phyloP scores from a whole-genome alignment of 441 rosid species.

The Aleurites moluccanus region DNA sequence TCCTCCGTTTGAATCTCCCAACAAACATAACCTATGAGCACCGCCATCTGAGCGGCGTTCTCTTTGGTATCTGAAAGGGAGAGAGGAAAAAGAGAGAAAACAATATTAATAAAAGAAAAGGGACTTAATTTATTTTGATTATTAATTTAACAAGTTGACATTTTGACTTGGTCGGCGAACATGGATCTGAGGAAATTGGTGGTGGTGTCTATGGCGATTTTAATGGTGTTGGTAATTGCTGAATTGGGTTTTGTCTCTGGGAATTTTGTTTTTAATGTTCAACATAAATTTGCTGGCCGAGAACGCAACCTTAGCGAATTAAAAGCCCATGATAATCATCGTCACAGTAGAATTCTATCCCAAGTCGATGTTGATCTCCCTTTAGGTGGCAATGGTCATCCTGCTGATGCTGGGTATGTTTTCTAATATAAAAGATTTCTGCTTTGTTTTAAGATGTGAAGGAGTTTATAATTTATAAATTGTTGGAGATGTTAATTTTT shows the following conservation, averaged over 20 bases:
- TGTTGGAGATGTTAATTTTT: too few relatives aligned
- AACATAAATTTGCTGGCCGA: too few relatives aligned
- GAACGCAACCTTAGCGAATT: slow-evolving; percentile 12
- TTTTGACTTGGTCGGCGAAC: neutral
- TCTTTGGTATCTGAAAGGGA: neutral
- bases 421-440: neutral
- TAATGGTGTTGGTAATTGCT: slow-evolving; percentile 19
- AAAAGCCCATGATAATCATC: slow-evolving; percentile 77
- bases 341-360: slow-evolving; percentile 67
- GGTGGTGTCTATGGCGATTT: slow-evolving; percentile 11
- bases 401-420: slow-evolving; percentile 70
- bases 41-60: neutral
- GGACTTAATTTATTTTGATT: neutral
- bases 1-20: neutral
- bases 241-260: too few relatives aligned
- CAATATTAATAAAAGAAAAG: too few relatives aligned
- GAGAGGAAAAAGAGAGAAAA: neutral
- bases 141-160: neutral
- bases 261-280: too few relatives aligned
- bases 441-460: neutral
- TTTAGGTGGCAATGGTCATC: slow-evolving; percentile 77
- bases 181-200: slow-evolving; percentile 43
- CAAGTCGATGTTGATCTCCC: slow-evolving; percentile 64
- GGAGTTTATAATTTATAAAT: neutral
- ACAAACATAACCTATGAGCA: neutral